phyloP scores from a whole-genome alignment of 2,329 filamentous ascomycete species.

The Acrodontium crateriforme region DNA sequence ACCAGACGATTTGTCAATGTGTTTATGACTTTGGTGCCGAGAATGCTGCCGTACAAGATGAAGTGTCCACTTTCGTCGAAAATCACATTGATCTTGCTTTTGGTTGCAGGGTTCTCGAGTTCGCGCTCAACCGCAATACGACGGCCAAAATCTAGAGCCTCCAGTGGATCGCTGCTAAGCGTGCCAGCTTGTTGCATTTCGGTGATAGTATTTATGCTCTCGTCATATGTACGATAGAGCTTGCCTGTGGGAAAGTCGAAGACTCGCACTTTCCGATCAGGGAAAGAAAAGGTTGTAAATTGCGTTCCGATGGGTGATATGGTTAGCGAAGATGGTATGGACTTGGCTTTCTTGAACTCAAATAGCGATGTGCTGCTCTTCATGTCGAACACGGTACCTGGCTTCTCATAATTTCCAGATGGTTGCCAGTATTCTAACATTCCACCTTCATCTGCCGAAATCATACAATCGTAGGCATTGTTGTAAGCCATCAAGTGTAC shows the following conservation, averaged over 20 bases:
- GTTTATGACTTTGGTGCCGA: constrained; percentile 91
- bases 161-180: constrained; percentile 57
- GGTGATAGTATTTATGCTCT: constrained; percentile 75
- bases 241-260: constrained; percentile 89
- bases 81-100: constrained; percentile 66
- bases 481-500: constrained; percentile 86
- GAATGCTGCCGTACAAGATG: constrained; percentile 80
- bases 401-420: constrained; percentile 70
- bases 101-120: constrained; percentile 55
- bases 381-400: constrained; percentile 77
- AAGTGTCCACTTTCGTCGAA: constrained; percentile 97
- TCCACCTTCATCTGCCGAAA: constrained; percentile 76
- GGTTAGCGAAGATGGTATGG: constrained; percentile 64
- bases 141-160: constrained; percentile 83
- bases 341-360: constrained; percentile 91
- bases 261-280: constrained; percentile 80
- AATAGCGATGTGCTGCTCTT: constrained; percentile 92
- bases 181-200: constrained; percentile 96
- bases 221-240: constrained; percentile 84
- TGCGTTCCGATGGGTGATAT: constrained; percentile 76
- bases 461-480: constrained; percentile 71
- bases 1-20: constrained; percentile 87
- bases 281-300: constrained; percentile 81
- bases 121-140: constrained; percentile 77
- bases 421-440: constrained; percentile 98